Base-by-base conservation (phyloP, 2,329 filamentous ascomycete genomes). In the Aureobasidium pullulans region DNA sequence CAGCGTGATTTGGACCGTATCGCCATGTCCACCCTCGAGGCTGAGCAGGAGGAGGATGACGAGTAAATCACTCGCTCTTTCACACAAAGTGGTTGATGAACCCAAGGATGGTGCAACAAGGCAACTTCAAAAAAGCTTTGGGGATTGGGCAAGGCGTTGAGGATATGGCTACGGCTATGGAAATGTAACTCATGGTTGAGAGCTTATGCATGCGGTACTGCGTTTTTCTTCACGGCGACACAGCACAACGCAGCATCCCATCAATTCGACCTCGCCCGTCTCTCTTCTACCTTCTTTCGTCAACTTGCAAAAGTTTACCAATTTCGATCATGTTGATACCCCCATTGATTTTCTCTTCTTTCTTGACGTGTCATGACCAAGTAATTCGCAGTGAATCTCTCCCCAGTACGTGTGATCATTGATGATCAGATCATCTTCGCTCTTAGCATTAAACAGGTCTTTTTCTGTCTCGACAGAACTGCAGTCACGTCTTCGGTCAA, bases 1-100 rank as follows among this genome's bases (percentile, higher is more conserved):
- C 92, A 96, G 86, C 90, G 94, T 84, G 94, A 99, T 88, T 85
- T 99, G 84, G 94, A 97, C 84, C 93, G 78, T 68, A 79, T 79
- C 66, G 77, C 77, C 61, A 75, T 77, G 73, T 78, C 76, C 66
- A 78, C 76, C 47, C 72, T 79, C 66, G 77, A 79, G 73, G 73
- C 73, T 52, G 77, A 79, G 69, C 76, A 79, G 70, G 76, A 78
- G 69, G 76, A 78, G 68, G 76, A 78, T 49, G 71, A 73, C 62
- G 69, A 73, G 66, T 67, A 68, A 58, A 63, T 49, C 11, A 40
- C 42, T 40, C 37, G 15, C 32, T 43, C 52, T 42, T 8, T 23
- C 23, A 23, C 23, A 23, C 19, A 57, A n/a, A 57, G 59, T 34
- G 59, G 50, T 57, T 61, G 50, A 57, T 57, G 42, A 61, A 48